Evolutionary conservation across 352 stramenopile species (phyloP).

Genomic region (Phytophthora multivora): DNA sequence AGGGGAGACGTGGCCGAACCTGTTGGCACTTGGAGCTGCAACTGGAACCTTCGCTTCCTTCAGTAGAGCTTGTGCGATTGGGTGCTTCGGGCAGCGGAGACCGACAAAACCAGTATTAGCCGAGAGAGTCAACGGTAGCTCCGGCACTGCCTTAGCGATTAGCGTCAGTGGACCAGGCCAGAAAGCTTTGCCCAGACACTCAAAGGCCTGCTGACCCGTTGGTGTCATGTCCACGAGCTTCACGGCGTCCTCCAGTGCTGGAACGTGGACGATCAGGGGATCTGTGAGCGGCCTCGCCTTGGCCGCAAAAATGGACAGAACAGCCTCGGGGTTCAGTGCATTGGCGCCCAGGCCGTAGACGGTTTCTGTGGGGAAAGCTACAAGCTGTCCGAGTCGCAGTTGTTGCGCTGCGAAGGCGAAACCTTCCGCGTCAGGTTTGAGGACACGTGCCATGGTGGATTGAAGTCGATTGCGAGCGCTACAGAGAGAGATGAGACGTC

Average conservation of each 20-base stretch:
- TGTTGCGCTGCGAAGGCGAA: conserved; percentile 61
- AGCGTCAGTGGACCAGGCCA: conserved; percentile 98
- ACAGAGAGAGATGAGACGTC: conserved; percentile 16
- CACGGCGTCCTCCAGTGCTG: conserved; percentile 82
- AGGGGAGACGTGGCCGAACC: conserved; percentile 98
- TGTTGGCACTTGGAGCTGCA: conserved; percentile 97
- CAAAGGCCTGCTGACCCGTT: conserved; percentile 74
- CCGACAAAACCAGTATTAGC: conserved; percentile 98
- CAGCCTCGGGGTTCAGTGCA: conserved; percentile 92
- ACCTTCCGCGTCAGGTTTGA: conserved; percentile 50
- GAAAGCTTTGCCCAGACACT: conserved; percentile 89
- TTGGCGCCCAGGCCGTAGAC: conserved; percentile 99
- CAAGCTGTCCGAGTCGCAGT: conserved; percentile 77
- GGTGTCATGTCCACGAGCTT: conserved; percentile 87
- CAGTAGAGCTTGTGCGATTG: conserved; percentile 92
- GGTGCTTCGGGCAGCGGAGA: conserved; percentile 94
- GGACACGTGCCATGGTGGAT: conserved; percentile 48
- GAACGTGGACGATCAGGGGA: conserved; percentile 98
- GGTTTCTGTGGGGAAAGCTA: conserved; percentile 99
- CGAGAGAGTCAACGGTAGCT: conserved; percentile 84
- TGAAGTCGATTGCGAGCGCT: conserved; percentile 8
- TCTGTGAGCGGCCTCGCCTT: conserved; percentile 96
- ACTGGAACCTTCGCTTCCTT: conserved; percentile 92
- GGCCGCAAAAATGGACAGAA: conserved; percentile 96
- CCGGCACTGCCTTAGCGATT: conserved; percentile 90